These are phyloP conservation scores for Dalechampia spathulata DNA, from an alignment of 441 rosid genomes.

Conservation along the genomic window DNA sequence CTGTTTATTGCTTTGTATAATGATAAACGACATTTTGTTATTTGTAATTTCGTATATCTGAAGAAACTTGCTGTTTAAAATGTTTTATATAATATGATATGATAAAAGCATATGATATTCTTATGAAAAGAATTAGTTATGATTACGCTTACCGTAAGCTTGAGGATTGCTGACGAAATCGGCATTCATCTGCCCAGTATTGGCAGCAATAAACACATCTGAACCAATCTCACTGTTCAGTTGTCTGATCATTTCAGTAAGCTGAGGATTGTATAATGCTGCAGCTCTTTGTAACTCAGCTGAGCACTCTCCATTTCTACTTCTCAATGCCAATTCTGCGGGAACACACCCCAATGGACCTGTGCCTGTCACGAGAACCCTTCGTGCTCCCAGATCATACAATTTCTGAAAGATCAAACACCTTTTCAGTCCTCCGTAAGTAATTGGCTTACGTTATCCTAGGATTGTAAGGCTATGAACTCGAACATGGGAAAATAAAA, in stretches of 20 bases:
- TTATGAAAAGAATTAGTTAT: too few species aligned
- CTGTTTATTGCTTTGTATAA: too few species aligned
- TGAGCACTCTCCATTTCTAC: slow-evolving; percentile 44
- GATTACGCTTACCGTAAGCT: slow-evolving; percentile 46
- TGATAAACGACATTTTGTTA: too few species aligned
- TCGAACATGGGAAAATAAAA: too few species aligned
- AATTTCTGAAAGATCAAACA: too few species aligned
- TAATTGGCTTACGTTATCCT: too few species aligned
- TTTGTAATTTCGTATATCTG: too few species aligned
- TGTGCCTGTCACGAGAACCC: slow-evolving; percentile 74
- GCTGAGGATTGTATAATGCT: slow-evolving; percentile 48
- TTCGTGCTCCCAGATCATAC: slow-evolving; percentile 50
- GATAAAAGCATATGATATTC: too few species aligned
- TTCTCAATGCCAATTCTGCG: slow-evolving; percentile 46
- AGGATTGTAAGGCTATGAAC: too few species aligned
- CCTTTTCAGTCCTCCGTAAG: too few species aligned
- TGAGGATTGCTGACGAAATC: slow-evolving; percentile 45
- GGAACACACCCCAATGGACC: slow-evolving; percentile 88
- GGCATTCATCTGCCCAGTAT: slow-evolving; percentile 33
- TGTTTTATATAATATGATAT: too few species aligned
- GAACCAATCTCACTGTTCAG: slow-evolving; percentile 40
- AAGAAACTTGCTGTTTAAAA: too few species aligned
- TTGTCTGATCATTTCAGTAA: slow-evolving; percentile 31
- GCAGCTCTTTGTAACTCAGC: slow-evolving; percentile 51
- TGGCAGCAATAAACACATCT: slow-evolving; percentile 44